Percentiles rank a stretch among this genome's conserved stretches.
Evolutionary conservation across 345 rosid genomes (phyloP).

Genomic region (Populus deltoides): DNA sequence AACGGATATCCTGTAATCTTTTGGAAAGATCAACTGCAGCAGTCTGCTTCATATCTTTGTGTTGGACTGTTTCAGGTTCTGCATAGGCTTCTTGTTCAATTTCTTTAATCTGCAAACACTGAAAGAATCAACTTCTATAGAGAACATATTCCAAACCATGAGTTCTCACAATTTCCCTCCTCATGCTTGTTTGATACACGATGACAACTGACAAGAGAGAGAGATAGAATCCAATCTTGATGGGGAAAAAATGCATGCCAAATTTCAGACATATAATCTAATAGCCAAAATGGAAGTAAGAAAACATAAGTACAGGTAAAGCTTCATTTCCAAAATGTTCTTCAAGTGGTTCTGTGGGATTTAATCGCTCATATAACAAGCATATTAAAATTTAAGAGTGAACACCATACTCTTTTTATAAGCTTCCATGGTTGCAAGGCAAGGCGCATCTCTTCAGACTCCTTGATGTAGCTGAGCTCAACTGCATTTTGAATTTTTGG

Average conservation of each 20-base stretch:
- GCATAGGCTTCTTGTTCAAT: conserved; percentile 64
- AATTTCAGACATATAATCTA: neutral
- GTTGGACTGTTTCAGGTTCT: conserved; percentile 46
- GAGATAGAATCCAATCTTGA: neutral
- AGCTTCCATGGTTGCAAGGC: conserved; percentile 81
- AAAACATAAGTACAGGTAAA: neutral
- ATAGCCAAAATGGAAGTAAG: too few relatives aligned
- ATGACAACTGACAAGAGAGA: neutral
- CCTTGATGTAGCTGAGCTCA: conserved; percentile 53
- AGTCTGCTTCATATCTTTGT: conserved; percentile 60
- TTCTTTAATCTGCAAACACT: conserved; percentile 62
- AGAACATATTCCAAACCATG: neutral
- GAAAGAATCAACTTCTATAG: neutral
- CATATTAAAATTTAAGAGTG: neutral
- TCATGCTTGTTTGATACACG: neutral
- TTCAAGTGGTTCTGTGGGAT: neutral
- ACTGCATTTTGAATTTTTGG: conserved; percentile 41
- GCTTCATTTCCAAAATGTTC: neutral
- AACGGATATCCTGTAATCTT: conserved; percentile 67
- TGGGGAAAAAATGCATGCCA: neutral
- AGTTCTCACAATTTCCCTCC: neutral
- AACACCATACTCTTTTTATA: conserved; percentile 58
- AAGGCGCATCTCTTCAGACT: conserved; percentile 76
- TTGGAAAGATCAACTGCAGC: conserved; percentile 84
- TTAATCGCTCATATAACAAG: neutral